Conservation (phyloP, 495 filamentous ascomycete genomes). For the Penicillium daleae region DNA sequence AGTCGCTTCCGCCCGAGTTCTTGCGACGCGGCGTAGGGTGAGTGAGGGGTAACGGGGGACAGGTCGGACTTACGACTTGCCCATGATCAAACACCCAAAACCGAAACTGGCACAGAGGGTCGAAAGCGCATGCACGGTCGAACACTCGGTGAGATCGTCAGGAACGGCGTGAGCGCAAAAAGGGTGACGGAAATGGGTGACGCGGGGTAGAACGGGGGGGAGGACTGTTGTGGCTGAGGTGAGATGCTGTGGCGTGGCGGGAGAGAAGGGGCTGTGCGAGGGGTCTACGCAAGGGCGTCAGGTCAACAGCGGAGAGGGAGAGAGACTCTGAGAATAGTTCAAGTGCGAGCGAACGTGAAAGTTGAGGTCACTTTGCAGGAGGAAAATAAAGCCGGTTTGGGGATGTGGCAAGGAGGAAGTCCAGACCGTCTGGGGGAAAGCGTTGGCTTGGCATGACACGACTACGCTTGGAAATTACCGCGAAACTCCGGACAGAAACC, state of each 20-base stretch:
- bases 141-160: constrained; percentile 12
- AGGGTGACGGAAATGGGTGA: constrained; percentile 15
- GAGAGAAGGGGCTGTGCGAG: not conserved
- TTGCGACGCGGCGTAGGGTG: constrained; percentile 11
- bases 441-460: constrained; percentile 19
- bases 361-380: not conserved
- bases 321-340: not conserved
- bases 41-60: constrained; percentile 11
- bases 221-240: constrained; percentile 31
- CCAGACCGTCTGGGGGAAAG: constrained; percentile 21
- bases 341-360: constrained; percentile 1
- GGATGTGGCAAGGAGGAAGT: constrained; percentile 11
- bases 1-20: constrained; percentile 6
- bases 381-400: not conserved
- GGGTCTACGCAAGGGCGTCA: not conserved
- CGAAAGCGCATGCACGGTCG: constrained; percentile 12
- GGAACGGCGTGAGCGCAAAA: constrained; percentile 7
- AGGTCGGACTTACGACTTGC: constrained; percentile 47
- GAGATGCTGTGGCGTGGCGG: not conserved
- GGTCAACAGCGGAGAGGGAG: not conserved
- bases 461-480: constrained; percentile 3
- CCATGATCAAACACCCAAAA: constrained; percentile 38
- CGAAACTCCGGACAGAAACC: not conserved
- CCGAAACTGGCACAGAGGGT: constrained; percentile 5
- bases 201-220: constrained; percentile 33